These are phyloP conservation scores for Aspergillus sp. DNA, from an alignment of 2,329 filamentous ascomycete species.

Conservation along the genomic window DNA sequence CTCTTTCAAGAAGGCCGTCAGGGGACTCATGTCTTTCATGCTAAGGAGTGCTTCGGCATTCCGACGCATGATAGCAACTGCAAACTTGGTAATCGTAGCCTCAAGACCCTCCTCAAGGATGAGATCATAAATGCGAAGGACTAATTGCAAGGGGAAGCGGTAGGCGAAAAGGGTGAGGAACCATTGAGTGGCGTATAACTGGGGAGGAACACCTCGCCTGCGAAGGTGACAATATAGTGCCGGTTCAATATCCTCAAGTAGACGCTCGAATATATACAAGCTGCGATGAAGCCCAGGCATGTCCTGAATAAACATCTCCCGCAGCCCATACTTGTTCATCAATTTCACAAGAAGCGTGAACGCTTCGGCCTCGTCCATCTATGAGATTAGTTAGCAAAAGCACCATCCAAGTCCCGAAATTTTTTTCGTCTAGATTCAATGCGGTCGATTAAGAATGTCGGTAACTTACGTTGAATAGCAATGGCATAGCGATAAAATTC, in stretches of 20 bases:
- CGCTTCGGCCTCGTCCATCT: constrained; percentile 96
- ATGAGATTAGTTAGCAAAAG: constrained; percentile 5
- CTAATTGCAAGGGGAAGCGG: constrained; percentile 90
- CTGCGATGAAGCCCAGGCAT: constrained; percentile 95
- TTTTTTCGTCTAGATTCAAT: too few species aligned
- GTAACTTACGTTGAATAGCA: constrained; percentile 77
- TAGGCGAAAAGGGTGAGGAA: constrained; percentile 98
- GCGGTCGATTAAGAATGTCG: too few species aligned
- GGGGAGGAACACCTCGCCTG: constrained; percentile 78
- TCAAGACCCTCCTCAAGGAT: constrained; percentile 90
- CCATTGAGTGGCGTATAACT: constrained; percentile 97
- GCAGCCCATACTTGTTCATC: constrained; percentile 94
- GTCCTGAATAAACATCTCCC: constrained; percentile 88
- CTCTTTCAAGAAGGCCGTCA: constrained; percentile 90
- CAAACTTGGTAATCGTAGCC: constrained; percentile 84
- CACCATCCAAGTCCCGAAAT: not conserved
- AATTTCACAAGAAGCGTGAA: constrained; percentile 88
- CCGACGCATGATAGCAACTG: constrained; percentile 92
- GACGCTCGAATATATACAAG: constrained; percentile 88
- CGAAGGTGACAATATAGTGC: constrained; percentile 92
- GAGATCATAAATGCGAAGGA: constrained; percentile 92
- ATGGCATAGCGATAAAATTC: constrained; percentile 96
- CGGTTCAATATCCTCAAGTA: constrained; percentile 90
- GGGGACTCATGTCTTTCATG: constrained; percentile 85
- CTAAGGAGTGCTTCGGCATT: constrained; percentile 72